Conservation (phyloP, 208 protist genomes). For the Leptomonas pyrrhocoris region DNA sequence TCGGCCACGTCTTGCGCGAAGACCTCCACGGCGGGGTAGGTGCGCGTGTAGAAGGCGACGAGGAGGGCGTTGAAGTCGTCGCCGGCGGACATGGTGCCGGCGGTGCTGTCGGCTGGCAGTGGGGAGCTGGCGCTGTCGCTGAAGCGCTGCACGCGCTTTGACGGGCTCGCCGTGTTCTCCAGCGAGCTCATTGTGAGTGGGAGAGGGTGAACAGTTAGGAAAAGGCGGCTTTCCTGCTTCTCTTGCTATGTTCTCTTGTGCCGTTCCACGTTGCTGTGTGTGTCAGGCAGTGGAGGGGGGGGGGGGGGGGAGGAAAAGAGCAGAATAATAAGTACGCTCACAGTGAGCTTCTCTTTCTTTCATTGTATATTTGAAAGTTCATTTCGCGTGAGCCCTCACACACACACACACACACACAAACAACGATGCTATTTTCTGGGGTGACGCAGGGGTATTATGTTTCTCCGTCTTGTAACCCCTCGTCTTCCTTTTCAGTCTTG, state of each 20-base stretch:
- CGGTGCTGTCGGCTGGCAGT: not conserved
- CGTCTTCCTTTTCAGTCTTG: no score
- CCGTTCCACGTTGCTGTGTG: no score
- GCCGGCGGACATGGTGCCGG: slow-evolving; percentile 5
- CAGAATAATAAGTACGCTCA: no score
- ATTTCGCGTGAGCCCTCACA: no score
- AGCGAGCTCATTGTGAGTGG: not conserved
- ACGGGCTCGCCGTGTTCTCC: slow-evolving; percentile 8
- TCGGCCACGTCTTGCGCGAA: slow-evolving; percentile 36
- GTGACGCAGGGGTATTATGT: no score
- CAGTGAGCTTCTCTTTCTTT: no score
- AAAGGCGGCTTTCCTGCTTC: not conserved
- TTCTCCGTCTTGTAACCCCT: no score
- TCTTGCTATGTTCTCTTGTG: not conserved
- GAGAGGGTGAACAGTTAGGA: not conserved
- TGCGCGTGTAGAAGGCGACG: slow-evolving; percentile 64
- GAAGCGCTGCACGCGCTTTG: not conserved
- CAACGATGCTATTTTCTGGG: no score
- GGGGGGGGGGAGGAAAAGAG: no score
- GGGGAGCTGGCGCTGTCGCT: slow-evolving; percentile 5
- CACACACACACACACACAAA: no score
- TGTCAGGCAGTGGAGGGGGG: no score
- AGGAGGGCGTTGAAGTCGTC: slow-evolving; percentile 49
- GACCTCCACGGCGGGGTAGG: slow-evolving; percentile 62
- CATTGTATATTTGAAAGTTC: no score